A percentile compares a stretch with the other conserved stretches of the same genome.
Conservation (phyloP, 2,329 filamentous ascomycete species). For the Apiospora saccharicola region DNA sequence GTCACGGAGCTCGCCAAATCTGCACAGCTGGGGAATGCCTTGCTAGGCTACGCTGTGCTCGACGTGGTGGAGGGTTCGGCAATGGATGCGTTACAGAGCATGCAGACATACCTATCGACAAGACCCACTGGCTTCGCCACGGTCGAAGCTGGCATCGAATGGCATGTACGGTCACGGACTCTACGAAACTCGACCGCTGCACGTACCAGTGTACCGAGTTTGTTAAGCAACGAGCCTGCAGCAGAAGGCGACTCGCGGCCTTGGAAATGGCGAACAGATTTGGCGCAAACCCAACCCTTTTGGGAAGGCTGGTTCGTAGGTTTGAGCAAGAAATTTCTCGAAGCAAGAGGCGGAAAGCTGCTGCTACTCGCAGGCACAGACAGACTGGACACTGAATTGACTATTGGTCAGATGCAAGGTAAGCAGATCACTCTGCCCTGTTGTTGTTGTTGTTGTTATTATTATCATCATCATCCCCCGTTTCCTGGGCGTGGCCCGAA, state of each 20-base stretch:
- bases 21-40: constrained; percentile 67
- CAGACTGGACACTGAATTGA: constrained; percentile 45
- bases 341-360: constrained; percentile 67
- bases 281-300: constrained; percentile 83
- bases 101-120: constrained; percentile 89
- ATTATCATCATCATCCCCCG: constrained; percentile 26
- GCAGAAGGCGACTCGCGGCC: constrained; percentile 49
- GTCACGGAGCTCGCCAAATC: constrained; percentile 82
- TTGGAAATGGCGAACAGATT: constrained; percentile 88
- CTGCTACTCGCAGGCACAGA: constrained; percentile 43
- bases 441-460: constrained; percentile 27
- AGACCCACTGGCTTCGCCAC: constrained; percentile 81
- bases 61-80: constrained; percentile 97
- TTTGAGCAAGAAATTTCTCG: constrained; percentile 86
- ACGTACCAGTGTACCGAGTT: constrained; percentile 82
- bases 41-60: constrained; percentile 88
- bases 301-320: constrained; percentile 96
- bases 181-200: constrained; percentile 86
- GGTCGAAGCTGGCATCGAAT: constrained; percentile 83
- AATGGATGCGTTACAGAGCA: constrained; percentile 91
- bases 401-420: constrained; percentile 47
- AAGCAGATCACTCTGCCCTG: constrained; percentile 12
- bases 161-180: constrained; percentile 90
- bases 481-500: background rate
- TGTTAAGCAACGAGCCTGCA: constrained; percentile 59